These are phyloP conservation scores for Ophiocordyceps camponoti-rufipedis DNA, from an alignment of 2,329 filamentous ascomycete genomes.

Conservation along the genomic window DNA sequence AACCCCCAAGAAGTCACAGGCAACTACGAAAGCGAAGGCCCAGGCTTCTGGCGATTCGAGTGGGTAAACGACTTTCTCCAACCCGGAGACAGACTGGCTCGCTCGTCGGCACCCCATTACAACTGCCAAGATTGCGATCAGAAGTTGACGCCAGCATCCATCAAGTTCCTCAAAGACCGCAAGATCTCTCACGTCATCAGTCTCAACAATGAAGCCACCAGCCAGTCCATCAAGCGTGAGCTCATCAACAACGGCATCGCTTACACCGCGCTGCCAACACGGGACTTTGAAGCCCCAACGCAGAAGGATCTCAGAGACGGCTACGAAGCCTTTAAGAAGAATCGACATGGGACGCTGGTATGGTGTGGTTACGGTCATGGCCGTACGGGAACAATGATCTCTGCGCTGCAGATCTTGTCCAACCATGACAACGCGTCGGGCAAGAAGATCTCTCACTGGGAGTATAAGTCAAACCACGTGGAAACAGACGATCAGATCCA, in stretches of 20 bases:
- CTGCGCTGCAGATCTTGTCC: conserved; percentile 1
- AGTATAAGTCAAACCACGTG: not conserved
- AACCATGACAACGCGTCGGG: not conserved
- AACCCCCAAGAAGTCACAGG: too few relatives aligned
- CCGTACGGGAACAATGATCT: conserved; percentile 2
- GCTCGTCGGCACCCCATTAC: conserved; percentile 2
- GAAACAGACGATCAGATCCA: not conserved
- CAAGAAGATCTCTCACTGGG: not conserved
- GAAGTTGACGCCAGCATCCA: not conserved
- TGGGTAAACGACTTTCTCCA: not conserved
- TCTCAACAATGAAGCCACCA: not conserved
- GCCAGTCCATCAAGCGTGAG: not conserved
- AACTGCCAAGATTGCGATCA: not conserved
- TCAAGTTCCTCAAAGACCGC: conserved; percentile 1
- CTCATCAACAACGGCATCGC: not conserved
- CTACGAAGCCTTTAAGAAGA: not conserved
- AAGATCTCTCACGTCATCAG: conserved; percentile 1
- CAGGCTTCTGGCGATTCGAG: not conserved
- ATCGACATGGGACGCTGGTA: conserved; percentile 1
- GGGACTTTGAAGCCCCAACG: not conserved
- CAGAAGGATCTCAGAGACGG: not conserved
- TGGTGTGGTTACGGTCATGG: conserved; percentile 4
- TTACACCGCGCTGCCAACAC: conserved; percentile 1
- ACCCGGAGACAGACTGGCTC: conserved; percentile 1
- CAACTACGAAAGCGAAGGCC: not conserved